Evolutionary conservation across 2,329 filamentous ascomycete species (phyloP).

Genomic region (Pseudocercospora musae): DNA sequence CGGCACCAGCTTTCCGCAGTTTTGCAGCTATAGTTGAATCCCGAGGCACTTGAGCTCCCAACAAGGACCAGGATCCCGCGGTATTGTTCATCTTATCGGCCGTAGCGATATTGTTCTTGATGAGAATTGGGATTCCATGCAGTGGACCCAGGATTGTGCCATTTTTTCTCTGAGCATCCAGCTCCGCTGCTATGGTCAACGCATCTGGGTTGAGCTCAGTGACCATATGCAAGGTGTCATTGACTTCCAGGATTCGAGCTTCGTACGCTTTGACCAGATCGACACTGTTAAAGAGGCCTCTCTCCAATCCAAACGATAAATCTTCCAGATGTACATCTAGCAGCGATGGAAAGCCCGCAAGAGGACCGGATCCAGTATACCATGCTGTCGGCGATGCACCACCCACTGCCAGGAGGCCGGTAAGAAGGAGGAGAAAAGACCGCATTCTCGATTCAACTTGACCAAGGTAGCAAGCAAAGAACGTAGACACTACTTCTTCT

Average conservation of each 20-base stretch:
- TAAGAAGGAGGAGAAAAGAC: neutral
- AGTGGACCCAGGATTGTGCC: slow-evolving; percentile 53
- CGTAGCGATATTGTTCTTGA: slow-evolving; percentile 67
- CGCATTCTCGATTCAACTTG: neutral
- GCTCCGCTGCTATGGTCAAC: slow-evolving; percentile 44
- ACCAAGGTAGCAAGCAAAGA: neutral
- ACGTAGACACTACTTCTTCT: neutral
- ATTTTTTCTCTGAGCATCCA: slow-evolving; percentile 48
- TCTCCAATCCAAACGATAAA: slow-evolving; percentile 48
- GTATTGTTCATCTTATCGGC: slow-evolving; percentile 61
- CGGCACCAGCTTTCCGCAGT: slow-evolving; percentile 57
- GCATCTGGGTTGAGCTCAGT: slow-evolving; percentile 57
- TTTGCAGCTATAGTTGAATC: slow-evolving; percentile 60
- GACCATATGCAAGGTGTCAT: slow-evolving; percentile 52
- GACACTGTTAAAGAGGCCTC: slow-evolving; percentile 52
- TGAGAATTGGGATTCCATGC: slow-evolving; percentile 62
- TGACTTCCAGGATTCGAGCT: slow-evolving; percentile 51
- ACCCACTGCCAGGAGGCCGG: neutral
- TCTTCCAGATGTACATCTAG: slow-evolving; percentile 53
- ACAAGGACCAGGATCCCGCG: slow-evolving; percentile 61
- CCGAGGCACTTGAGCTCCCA: slow-evolving; percentile 54
- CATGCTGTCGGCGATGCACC: neutral
- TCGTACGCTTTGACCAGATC: slow-evolving; percentile 56
- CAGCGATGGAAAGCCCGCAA: slow-evolving; percentile 39
- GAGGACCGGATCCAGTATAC: neutral